Evolutionary conservation across 2,329 filamentous ascomycete species (phyloP).

Genomic region (Fusarium lyarnte): DNA sequence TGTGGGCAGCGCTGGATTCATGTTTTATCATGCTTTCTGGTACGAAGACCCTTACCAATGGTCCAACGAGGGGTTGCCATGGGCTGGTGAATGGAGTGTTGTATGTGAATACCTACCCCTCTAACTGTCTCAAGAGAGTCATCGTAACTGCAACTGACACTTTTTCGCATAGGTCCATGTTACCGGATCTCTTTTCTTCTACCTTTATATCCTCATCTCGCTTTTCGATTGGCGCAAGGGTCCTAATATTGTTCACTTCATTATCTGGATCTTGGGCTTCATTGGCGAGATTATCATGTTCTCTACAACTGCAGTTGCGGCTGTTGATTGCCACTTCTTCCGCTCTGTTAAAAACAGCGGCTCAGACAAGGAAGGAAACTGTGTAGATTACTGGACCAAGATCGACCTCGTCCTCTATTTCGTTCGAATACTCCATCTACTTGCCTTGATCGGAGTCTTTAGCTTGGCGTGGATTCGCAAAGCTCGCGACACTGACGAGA

Average conservation of each 20-base stretch:
- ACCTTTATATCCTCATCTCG: constrained; percentile 85
- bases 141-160: constrained; percentile 32
- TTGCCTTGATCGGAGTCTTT: constrained; percentile 64
- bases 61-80: constrained; percentile 61
- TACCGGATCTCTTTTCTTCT: constrained; percentile 85
- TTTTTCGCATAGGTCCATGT: constrained; percentile 76
- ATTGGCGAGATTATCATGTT: constrained; percentile 78
- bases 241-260: constrained; percentile 81
- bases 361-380: constrained; percentile 42
- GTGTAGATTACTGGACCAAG: constrained; percentile 53
- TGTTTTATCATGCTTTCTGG: constrained; percentile 77
- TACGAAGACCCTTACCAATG: constrained; percentile 52
- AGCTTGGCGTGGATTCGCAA: constrained; percentile 55
- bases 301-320: constrained; percentile 72
- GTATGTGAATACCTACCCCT: constrained; percentile 60
- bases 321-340: constrained; percentile 74
- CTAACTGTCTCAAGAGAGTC: background rate
- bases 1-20: constrained; percentile 75
- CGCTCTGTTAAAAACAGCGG: constrained; percentile 44
- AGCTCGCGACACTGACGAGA: constrained; percentile 50
- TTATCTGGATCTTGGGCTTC: constrained; percentile 81
- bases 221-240: constrained; percentile 85
- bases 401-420: constrained; percentile 74
- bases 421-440: constrained; percentile 73
- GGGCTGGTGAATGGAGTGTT: constrained; percentile 81